Base-by-base conservation (phyloP, 106 monocot species). In the Dioscorea dumetorum region DNA sequence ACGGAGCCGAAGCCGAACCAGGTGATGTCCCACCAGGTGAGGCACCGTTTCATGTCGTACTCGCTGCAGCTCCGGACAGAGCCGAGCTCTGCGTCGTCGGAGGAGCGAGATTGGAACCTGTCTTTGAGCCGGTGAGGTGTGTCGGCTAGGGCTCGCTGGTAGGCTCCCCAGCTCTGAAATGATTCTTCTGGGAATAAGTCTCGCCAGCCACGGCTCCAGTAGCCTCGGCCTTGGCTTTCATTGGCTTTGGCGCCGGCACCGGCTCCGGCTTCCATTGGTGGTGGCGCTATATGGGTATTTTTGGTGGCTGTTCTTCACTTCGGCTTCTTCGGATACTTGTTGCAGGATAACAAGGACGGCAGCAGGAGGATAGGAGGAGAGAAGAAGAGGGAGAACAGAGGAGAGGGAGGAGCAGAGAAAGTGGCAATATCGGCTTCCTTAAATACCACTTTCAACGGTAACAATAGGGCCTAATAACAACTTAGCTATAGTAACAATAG, bases 1-100 rank as follows among this genome's bases (percentile, higher is more conserved):
- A 82, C 77, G 21, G 82, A 82, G 60, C 91, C 91, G 77, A 91
- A 82, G 13, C 91, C 84, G 73, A 91, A 76, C 82, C 82, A 87
- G 60, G 73, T 78, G 68, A 91, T 82, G 71, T 91, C 91, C 77
- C 79, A 83, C 91, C 91, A 91, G 19, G 73, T 70, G 64, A 91
- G 87, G 78, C 74, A 77, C 51, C 91, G 74, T 21, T 58, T 69
- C 80, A 88, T 74, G 17, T 78, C 74, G 80, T 69, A 24, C 57
- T 58, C 79, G 67, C 79, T 79, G 22, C 75, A 77, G 24, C 41
- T 22, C 6, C 73, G 72, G 64, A 87, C 60, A 22, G 10, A 24
- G 24, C 49, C 50, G 24, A 85, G 74, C 85, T 91, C 87, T 22
- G 22, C 61, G 24, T 60, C 49, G n/a, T 69, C 70, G 56, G 69